phyloP scores from a whole-genome alignment of 2,329 filamentous ascomycete species.

The Ophidiomyces ophidiicola region DNA sequence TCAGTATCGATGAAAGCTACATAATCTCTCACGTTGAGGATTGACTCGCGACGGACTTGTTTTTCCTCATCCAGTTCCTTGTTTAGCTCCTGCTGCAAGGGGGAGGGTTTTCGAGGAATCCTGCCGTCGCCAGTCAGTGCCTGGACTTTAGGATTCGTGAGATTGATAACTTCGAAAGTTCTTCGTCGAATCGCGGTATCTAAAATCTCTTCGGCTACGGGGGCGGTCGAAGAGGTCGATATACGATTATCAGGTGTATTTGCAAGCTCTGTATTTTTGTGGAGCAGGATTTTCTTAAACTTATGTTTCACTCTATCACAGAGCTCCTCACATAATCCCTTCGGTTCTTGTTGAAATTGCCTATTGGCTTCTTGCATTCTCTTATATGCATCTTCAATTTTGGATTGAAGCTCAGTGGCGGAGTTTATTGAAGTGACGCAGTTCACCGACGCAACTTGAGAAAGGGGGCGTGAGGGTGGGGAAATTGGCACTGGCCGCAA shows the following conservation, averaged over 20 bases:
- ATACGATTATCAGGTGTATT: neutral
- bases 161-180: conserved; percentile 11
- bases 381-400: conserved; percentile 2
- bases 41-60: neutral
- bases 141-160: conserved; percentile 10
- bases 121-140: conserved; percentile 8
- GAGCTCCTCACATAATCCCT: neutral
- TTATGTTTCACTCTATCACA: neutral
- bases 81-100: conserved; percentile 4
- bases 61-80: neutral
- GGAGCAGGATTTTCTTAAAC: neutral
- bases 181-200: neutral
- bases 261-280: neutral
- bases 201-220: neutral
- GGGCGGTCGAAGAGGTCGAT: neutral
- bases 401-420: conserved; percentile 3
- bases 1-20: conserved; percentile 4
- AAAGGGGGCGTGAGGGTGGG: neutral
- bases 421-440: neutral
- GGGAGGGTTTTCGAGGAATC: conserved; percentile 8
- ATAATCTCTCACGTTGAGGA: conserved; percentile 9
- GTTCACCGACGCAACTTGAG: neutral
- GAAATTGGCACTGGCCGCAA: neutral
- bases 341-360: neutral
- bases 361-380: neutral